Percentiles rank a stretch among this genome's conserved stretches.
Evolutionary conservation across 768 basidiomycete species (phyloP).

Genomic region (Coprinellus micaceus): DNA sequence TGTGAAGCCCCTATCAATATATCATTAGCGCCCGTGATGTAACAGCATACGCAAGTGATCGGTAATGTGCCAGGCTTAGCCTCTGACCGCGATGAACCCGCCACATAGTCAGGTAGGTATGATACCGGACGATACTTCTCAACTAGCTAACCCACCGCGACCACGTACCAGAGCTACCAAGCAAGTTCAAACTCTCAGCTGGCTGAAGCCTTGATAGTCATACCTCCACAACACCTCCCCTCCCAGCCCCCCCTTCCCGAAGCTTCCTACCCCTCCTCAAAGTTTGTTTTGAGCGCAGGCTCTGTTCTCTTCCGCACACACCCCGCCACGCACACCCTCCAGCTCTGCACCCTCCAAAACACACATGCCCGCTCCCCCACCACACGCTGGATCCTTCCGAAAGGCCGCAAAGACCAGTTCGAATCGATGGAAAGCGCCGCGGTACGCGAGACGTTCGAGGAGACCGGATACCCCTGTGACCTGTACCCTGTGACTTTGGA

Average conservation of each 20-base stretch:
- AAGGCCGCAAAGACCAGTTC: constrained; percentile 57
- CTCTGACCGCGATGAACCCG: neutral
- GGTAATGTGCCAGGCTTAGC: neutral
- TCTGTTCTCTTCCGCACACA: constrained; percentile 34
- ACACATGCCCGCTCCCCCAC: constrained; percentile 9
- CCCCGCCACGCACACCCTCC: constrained; percentile 17
- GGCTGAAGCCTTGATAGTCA: too few species aligned
- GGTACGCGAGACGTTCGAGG: constrained; percentile 60
- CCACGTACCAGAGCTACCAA: too few species aligned
- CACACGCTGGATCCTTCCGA: constrained; percentile 46
- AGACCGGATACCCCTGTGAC: constrained; percentile 57
- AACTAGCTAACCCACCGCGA: too few species aligned
- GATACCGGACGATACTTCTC: too few species aligned
- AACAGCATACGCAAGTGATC: neutral
- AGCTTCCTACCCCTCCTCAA: constrained; percentile 5
- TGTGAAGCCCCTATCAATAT: constrained; percentile 8
- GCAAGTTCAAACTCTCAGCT: too few species aligned
- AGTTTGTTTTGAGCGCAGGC: constrained; percentile 41
- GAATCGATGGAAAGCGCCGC: constrained; percentile 51
- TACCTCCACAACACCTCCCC: neutral
- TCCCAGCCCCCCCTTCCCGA: neutral
- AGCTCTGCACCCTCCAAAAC: constrained; percentile 39
- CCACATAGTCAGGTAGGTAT: too few species aligned
- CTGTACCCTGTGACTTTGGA: constrained; percentile 47
- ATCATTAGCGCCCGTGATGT: neutral